Evolutionary conservation across 345 rosid genomes (phyloP).

Genomic region (Brassica nigra): DNA sequence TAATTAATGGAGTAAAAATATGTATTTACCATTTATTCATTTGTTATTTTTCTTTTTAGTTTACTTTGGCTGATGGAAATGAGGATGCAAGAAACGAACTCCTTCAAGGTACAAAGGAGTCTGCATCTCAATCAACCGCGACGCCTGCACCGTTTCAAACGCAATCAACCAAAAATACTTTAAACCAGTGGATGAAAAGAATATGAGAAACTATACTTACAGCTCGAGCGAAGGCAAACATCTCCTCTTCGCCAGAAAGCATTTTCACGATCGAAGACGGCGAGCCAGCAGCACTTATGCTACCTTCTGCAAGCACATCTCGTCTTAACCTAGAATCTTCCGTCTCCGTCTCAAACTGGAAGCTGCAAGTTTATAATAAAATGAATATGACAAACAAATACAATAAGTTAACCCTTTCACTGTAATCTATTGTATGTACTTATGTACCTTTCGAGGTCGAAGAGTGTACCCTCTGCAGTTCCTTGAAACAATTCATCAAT

Average conservation of each 20-base stretch:
- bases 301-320: slow-evolving; percentile 76
- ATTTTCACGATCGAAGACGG: slow-evolving; percentile 68
- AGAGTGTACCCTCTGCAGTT: slow-evolving; percentile 88
- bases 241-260: slow-evolving; percentile 88
- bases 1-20: background rate
- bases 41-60: background rate
- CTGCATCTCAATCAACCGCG: slow-evolving; percentile 91
- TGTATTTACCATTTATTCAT: background rate
- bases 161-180: background rate
- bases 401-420: background rate
- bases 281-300: slow-evolving; percentile 65
- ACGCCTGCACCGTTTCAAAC: slow-evolving; percentile 56
- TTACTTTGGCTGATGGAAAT: slow-evolving; percentile 49
- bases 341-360: slow-evolving; percentile 89
- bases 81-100: slow-evolving; percentile 68
- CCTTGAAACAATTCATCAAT: slow-evolving; percentile 94
- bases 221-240: slow-evolving; percentile 90
- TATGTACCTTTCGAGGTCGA: slow-evolving; percentile 82
- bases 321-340: slow-evolving; percentile 78
- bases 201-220: slow-evolving; percentile 51
- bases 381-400: background rate
- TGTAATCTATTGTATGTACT: background rate
- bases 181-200: background rate
- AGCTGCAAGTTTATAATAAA: slow-evolving; percentile 47
- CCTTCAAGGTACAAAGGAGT: slow-evolving; percentile 79